Evolutionary conservation across 1,284 basidiomycete genomes (phyloP), one percentile per base, ranked within the genome.

Genomic region (Sanghuangporus weigelae): DNA sequence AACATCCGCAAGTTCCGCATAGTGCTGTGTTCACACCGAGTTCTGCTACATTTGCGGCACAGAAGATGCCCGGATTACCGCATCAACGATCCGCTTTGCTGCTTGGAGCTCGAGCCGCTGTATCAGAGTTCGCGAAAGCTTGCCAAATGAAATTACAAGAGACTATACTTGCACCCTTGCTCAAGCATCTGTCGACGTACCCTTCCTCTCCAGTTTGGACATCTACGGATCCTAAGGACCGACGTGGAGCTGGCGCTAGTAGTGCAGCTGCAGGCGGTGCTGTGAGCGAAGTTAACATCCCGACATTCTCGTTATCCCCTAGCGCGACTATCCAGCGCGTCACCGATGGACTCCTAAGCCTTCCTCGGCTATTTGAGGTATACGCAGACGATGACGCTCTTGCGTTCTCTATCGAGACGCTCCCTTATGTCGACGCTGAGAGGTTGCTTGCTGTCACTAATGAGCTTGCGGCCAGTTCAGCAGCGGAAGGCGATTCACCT

Each of bases 291-390:
- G 80, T 95, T 31, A 81, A 84, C 44, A 86, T 98, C n/a, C 96
- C 96, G 2, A 92, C 85, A 3, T 99, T 99, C 76, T 97, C 95
- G 1, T 81, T 96, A 14, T 93, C 92, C 11, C 95, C 95, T 0
- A 97, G 89, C 50, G 91, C 94, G 63, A 87, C 85, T 1, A 90
- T 98, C 68, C 91, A 95, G 65, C 85, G 89, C 57, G 87, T 98
- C 16, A 92, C 93, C 5, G 97, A 99, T 72, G 95, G 94, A 5
- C 77, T 99, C 55, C 81, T 98, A 46, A 98, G 97, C 75, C 83
- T 99, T 5, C 94, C 96, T 1, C 79, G 96, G 57, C 78, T 98
- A 21, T 96, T 99, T 72, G 96, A 98, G 73, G 90, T 95, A 16
- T 96, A 97, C 71, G 93, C 92, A 3, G 89, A 92, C 60, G 95